A percentile compares a stretch with the other conserved stretches of the same genome.
Conservation (phyloP, 202 grass and related monocot species). For the Carex arenaria region DNA sequence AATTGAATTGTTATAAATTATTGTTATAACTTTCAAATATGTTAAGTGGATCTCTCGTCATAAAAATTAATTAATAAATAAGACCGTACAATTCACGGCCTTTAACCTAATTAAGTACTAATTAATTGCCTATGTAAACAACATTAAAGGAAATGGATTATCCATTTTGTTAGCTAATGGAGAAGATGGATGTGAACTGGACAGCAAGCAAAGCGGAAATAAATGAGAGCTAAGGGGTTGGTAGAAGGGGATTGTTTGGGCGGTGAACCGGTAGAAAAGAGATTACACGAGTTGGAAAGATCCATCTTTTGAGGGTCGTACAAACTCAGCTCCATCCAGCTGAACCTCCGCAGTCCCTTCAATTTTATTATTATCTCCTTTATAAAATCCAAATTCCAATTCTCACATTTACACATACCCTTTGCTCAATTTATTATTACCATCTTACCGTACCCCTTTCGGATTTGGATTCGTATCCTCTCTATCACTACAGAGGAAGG, state of each 20-base stretch:
- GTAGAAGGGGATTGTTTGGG: constrained; percentile 8
- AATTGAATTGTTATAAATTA: no score
- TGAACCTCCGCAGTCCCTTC: neutral
- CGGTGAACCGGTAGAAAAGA: constrained; percentile 12
- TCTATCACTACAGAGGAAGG: no score
- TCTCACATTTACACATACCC: neutral
- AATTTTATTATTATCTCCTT: neutral
- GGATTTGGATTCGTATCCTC: no score
- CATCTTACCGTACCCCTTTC: neutral
- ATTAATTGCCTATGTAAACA: neutral
- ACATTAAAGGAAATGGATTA: neutral
- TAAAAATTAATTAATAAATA: no score
- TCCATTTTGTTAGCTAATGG: neutral
- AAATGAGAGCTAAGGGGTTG: constrained; percentile 6
- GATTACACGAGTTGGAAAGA: neutral
- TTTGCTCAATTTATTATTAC: neutral
- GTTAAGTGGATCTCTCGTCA: no score
- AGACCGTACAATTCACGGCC: no score
- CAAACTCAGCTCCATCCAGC: neutral
- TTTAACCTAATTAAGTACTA: no score
- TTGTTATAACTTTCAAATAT: no score
- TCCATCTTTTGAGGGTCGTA: neutral
- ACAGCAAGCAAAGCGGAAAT: neutral
- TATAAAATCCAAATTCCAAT: neutral
- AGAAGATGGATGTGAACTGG: neutral